Evolutionary conservation across 495 filamentous ascomycete species (phyloP).

Genomic region (Penicillium nucicola): DNA sequence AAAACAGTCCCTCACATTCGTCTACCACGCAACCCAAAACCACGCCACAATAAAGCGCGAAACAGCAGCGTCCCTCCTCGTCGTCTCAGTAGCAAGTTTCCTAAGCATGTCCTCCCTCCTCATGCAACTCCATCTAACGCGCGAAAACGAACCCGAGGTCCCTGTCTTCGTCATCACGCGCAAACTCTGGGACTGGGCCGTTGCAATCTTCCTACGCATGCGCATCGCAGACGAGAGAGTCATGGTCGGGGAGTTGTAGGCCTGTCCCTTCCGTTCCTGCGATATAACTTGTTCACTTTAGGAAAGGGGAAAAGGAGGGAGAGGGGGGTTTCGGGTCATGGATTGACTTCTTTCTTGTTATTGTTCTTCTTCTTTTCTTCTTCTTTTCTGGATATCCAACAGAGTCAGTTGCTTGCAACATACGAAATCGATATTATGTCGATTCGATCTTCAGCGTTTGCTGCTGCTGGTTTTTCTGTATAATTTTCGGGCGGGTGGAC

Average conservation of each 20-base stretch:
- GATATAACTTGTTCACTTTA: constrained; percentile 1
- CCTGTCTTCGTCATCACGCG: constrained; percentile 56
- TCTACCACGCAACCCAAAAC: constrained; percentile 79
- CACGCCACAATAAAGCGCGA: constrained; percentile 80
- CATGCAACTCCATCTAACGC: constrained; percentile 63
- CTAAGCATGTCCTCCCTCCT: constrained; percentile 70
- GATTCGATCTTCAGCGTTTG: no score
- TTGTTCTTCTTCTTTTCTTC: constrained; percentile 2
- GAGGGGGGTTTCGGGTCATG: no score
- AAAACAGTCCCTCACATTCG: constrained; percentile 64
- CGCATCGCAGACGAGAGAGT: constrained; percentile 31
- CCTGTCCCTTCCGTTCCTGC: neutral
- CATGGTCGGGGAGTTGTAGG: constrained; percentile 20
- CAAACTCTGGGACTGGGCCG: constrained; percentile 43
- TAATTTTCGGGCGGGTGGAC: constrained; percentile 4
- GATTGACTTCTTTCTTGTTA: no score
- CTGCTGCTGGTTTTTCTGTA: neutral
- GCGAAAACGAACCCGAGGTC: constrained; percentile 60
- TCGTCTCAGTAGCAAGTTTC: constrained; percentile 73
- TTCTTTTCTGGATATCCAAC: constrained; percentile 2
- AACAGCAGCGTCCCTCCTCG: constrained; percentile 70
- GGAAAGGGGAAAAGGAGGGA: no score
- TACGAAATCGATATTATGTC: no score
- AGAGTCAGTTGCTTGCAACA: neutral
- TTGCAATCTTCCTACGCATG: constrained; percentile 41